Base-by-base conservation (phyloP, 768 basidiomycete species). In the Termitomyces titanicus region DNA sequence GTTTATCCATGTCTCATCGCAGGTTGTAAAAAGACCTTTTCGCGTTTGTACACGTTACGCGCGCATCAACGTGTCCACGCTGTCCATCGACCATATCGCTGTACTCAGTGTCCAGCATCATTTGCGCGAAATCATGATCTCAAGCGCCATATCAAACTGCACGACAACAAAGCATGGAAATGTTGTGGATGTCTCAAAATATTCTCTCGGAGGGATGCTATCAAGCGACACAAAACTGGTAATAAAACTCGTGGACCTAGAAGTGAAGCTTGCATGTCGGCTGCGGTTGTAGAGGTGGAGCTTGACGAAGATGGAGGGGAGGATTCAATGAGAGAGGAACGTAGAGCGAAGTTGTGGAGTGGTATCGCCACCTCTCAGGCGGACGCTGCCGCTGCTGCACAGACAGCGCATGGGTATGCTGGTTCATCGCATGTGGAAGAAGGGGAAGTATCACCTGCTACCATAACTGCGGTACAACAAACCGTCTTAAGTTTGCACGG, bases 101-200 rank as follows among this genome's bases (percentile, higher is more conserved):
- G 89, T 60, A 70, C 65, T 1, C 66, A 70, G 3, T 92, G 89
- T 55, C 84, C 89, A 6, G 87, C 87, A 5, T 86, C 86, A 15
- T 92, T 92, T 68, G 82, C 84, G 3, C 80, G 89, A 46, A 88
- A 86, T 58, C 89, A 91, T 59, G 89, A 91, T 66, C 75, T 90
- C 45, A 90, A 88, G 70, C 81, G 89, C n/a, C 89, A 92, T 67
- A 65, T 80, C 47, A 83, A 82, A 62, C 71, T 87, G 37, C 89
- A 92, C 66, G 86, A 85, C 56, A 82, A 79, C 61, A 86, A 80
- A 58, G 86, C 85, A 24, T 92, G 81, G 81, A 81, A 84, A 61
- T 92, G 89, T 62, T 76, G 72, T 35, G 89, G 87, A 3, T 92
- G 89, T 64, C 79, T 77, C 44, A 89, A 88, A 68, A 71, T 85